Base-by-base conservation (phyloP, 495 filamentous ascomycete genomes). In the Cladorrhinum samala region DNA sequence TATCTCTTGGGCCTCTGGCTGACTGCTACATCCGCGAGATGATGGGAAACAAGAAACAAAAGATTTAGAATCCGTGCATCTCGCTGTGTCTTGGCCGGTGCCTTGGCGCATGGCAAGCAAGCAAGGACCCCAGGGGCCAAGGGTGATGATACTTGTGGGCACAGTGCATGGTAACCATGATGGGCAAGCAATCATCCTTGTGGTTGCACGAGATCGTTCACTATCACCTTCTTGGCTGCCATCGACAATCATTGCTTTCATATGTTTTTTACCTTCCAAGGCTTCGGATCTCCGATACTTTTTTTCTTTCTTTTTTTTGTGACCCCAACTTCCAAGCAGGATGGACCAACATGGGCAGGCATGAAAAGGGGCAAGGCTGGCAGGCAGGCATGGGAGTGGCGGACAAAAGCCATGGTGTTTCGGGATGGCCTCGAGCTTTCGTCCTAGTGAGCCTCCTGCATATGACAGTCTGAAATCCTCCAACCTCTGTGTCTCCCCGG, bases 41-140 rank as follows among this genome's bases (percentile, higher is more conserved):
- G 24, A 19, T 24, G 24, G 45, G 24, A 14, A 27, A 23, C 24
- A 47, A 25, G 16, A 6, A 27, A 33, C 21, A 47, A 7, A 25
- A 47, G 13, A 47, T 20, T 30, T 47, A 33, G 21, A 47, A 47
- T 47, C 45, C 45, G 21, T 47, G 45, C 45, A 47, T 33, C 45
- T 33, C 16, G 18, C n/a, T 45, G 20, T 13, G 17, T 17, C 42
- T 45, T 45, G 42, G 20, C 45, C 18, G 20, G 1, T 27, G 21
- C 45, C 45, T 47, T 47, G 45, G 45, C 45, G 20, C 45, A 33
- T 20, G 25, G 45, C 20, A 13, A 21, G 24, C 42, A 17, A 45
- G 14, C 42, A 17, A n/a, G n/a, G n/a, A 33, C 27, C 27, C 11
- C 39, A 41, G 39, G 39, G 13, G 39, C 5, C 4, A n/a, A n/a